Percentiles rank a stretch among this genome's conserved stretches.
Evolutionary conservation across 495 filamentous ascomycete species (phyloP).

Genomic region (Chaetomium cochliodes): DNA sequence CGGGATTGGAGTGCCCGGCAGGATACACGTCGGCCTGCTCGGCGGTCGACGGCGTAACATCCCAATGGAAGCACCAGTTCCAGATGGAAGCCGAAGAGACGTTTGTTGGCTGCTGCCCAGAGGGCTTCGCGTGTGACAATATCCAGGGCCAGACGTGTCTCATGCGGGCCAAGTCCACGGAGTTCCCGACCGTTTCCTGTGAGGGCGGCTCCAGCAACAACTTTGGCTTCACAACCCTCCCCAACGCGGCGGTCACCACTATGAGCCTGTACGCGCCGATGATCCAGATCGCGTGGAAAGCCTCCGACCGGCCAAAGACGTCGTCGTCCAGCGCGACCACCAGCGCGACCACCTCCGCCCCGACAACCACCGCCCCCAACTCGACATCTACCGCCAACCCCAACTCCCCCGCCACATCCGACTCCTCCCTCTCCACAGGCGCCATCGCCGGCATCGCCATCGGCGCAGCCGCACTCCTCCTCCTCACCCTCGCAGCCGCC

Average conservation of each 20-base stretch:
- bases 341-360: background rate
- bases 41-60: conserved; percentile 19
- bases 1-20: conserved; percentile 32
- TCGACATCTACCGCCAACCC: background rate
- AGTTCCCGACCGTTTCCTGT: conserved; percentile 26
- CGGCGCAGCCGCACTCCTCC: conserved; percentile 16
- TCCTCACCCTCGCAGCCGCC: conserved; percentile 18
- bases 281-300: conserved; percentile 34
- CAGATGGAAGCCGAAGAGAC: conserved; percentile 31
- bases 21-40: conserved; percentile 34
- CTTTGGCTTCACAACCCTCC: conserved; percentile 24
- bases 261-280: conserved; percentile 34
- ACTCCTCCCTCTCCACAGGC: conserved; percentile 13
- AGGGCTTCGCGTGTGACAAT: conserved; percentile 30
- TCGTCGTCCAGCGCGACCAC: background rate
- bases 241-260: background rate
- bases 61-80: conserved; percentile 31
- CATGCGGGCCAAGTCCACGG: conserved; percentile 14
- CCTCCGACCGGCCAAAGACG: conserved; percentile 20
- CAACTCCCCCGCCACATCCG: background rate
- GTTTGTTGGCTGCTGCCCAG: conserved; percentile 37
- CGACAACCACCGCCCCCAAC: background rate
- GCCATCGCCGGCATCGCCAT: conserved; percentile 30
- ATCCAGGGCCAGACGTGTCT: conserved; percentile 34
- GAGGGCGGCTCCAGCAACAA: conserved; percentile 12